Percentiles rank a stretch among this genome's conserved stretches.
These are phyloP conservation scores for Phytopythium sindhum DNA, from an alignment of 352 stramenopile genomes.

Conservation along the genomic window DNA sequence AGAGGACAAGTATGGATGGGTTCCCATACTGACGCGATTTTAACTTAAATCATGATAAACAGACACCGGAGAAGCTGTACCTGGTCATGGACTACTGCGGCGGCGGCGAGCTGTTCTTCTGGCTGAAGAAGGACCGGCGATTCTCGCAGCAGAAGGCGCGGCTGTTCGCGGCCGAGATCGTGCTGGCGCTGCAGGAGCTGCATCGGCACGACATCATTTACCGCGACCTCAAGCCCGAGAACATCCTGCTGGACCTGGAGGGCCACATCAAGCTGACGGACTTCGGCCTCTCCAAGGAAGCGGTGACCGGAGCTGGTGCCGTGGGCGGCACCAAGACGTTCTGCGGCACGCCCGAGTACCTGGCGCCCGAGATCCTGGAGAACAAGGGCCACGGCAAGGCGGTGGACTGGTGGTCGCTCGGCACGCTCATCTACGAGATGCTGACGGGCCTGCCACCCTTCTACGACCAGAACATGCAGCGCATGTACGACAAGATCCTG, in stretches of 20 bases:
- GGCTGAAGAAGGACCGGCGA: slow-evolving; percentile 92
- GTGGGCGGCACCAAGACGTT: slow-evolving; percentile 88
- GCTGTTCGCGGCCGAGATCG: slow-evolving; percentile 93
- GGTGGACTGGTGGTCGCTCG: slow-evolving; percentile 90
- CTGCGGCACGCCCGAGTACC: slow-evolving; percentile 93
- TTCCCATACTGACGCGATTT: slow-evolving; percentile 2
- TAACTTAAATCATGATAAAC: slow-evolving; percentile 1
- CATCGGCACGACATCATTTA: slow-evolving; percentile 96
- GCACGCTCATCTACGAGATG: slow-evolving; percentile 95
- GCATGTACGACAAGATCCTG: slow-evolving; percentile 95
- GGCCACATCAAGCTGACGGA: slow-evolving; percentile 94
- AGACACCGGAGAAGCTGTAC: slow-evolving; percentile 93
- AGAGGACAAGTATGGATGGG: not conserved
- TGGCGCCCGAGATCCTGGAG: slow-evolving; percentile 93
- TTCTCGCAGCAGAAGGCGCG: slow-evolving; percentile 92
- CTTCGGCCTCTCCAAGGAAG: slow-evolving; percentile 94
- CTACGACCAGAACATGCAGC: slow-evolving; percentile 94
- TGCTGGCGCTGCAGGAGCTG: slow-evolving; percentile 89
- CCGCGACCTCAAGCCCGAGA: slow-evolving; percentile 96
- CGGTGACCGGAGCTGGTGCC: slow-evolving; percentile 78
- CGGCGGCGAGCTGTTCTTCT: slow-evolving; percentile 95
- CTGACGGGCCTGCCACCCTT: slow-evolving; percentile 90
- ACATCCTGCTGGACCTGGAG: slow-evolving; percentile 93
- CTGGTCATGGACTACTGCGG: slow-evolving; percentile 94
- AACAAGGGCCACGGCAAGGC: slow-evolving; percentile 92